Percentiles rank a stretch among this genome's conserved stretches.
These are phyloP conservation scores for Curvularia lunata DNA, from an alignment of 2,329 filamentous ascomycete genomes.

Conservation along the genomic window DNA sequence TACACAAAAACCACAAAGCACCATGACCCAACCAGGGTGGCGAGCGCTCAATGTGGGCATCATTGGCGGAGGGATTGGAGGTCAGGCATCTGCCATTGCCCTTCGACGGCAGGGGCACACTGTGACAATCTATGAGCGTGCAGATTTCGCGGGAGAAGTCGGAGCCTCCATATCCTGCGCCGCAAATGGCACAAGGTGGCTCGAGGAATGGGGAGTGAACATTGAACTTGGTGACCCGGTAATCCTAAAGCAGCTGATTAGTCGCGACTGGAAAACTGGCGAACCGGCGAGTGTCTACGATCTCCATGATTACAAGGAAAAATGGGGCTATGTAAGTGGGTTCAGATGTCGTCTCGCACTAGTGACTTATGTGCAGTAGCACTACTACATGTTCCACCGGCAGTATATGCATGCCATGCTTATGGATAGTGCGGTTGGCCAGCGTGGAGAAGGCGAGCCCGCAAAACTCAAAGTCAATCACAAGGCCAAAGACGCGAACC, in stretches of 20 bases:
- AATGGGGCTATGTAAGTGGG: conserved; percentile 62
- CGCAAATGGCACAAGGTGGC: conserved; percentile 72
- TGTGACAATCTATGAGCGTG: conserved; percentile 69
- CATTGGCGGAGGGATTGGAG: conserved; percentile 62
- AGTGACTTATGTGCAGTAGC: background rate
- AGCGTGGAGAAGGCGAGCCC: conserved; percentile 60
- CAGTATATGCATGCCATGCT: conserved; percentile 73
- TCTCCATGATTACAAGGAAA: conserved; percentile 68
- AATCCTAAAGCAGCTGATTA: conserved; percentile 69
- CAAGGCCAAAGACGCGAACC: conserved; percentile 57
- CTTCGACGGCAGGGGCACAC: conserved; percentile 61
- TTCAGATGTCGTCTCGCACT: background rate
- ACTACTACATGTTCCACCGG: conserved; percentile 71
- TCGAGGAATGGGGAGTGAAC: conserved; percentile 72
- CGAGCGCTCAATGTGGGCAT: conserved; percentile 49
- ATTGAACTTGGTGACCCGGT: conserved; percentile 69
- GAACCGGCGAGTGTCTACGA: conserved; percentile 69
- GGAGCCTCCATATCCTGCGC: conserved; percentile 62
- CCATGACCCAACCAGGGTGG: conserved; percentile 20
- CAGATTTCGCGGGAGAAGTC: conserved; percentile 71
- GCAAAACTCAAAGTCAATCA: conserved; percentile 64
- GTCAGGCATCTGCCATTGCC: conserved; percentile 58
- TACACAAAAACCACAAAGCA: background rate
- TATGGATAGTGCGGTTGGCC: conserved; percentile 63
- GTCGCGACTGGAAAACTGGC: conserved; percentile 72